Evolutionary conservation across 2,329 filamentous ascomycete genomes (phyloP).

Genomic region (Apiospora sp.): DNA sequence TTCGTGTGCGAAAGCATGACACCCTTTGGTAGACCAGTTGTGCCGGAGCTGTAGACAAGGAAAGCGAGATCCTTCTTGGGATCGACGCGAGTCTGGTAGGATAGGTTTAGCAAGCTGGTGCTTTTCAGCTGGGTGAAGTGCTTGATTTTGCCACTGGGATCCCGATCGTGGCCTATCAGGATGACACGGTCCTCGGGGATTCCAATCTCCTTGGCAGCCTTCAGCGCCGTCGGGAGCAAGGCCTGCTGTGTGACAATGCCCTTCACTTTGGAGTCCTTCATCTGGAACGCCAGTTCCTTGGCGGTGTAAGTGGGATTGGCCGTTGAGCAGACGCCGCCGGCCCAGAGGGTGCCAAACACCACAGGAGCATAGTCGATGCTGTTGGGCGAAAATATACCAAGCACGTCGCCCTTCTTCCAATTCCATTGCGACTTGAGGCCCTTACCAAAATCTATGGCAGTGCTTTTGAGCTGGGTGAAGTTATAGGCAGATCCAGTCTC

Average conservation of each 20-base stretch:
- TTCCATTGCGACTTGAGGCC: constrained; percentile 77
- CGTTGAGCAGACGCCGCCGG: constrained; percentile 82
- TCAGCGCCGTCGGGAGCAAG: constrained; percentile 68
- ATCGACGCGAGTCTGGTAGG: constrained; percentile 66
- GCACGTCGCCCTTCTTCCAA: constrained; percentile 84
- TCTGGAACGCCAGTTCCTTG: constrained; percentile 84
- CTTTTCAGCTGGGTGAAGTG: constrained; percentile 79
- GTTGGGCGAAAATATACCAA: constrained; percentile 86
- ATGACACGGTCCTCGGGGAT: constrained; percentile 77
- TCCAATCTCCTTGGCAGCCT: constrained; percentile 74
- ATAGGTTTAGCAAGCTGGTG: constrained; percentile 64
- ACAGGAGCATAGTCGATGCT: constrained; percentile 81
- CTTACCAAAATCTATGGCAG: constrained; percentile 79
- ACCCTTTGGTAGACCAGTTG: constrained; percentile 90
- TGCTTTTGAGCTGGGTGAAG: constrained; percentile 69
- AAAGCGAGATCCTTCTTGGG: constrained; percentile 80
- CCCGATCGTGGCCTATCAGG: constrained; percentile 74
- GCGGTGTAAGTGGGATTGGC: constrained; percentile 89
- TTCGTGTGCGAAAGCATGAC: constrained; percentile 88
- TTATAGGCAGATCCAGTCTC: constrained; percentile 75
- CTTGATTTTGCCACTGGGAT: constrained; percentile 65
- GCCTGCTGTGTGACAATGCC: constrained; percentile 77
- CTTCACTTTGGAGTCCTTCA: constrained; percentile 79
- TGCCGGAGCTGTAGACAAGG: constrained; percentile 88
- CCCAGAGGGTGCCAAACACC: constrained; percentile 83